Base-by-base conservation (phyloP, 164 flowering plant species). In the Cinnamomum chago region DNA sequence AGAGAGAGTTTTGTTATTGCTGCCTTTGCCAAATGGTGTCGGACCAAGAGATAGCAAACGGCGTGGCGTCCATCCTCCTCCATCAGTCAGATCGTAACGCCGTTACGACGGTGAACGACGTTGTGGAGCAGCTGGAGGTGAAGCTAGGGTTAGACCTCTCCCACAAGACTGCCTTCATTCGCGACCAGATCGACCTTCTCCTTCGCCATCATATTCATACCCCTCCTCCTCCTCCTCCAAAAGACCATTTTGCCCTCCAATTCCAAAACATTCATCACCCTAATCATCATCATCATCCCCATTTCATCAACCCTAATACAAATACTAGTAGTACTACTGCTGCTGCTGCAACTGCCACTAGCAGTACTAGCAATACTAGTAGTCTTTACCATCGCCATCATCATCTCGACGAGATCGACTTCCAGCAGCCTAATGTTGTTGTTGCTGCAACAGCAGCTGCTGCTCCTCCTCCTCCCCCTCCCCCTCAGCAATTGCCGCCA, bases 21-120 rank as follows among this genome's bases (percentile, higher is more conserved):
- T 30, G 4, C 33, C 33, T 30, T 25, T 58, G 62, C 25, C 5
- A 30, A 68, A 88, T 86, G 91, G 91, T 76, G 81, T 79, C 90
- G 71, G 97, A 92, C 84, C 90, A 88, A 75, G 88, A 89, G 35
- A 83, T 92, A 72, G 88, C 88, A 20, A 77, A 85, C 76, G 92
- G 83, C 0, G 81, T 90, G 58, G 89, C 83, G 73, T 67, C 85
- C 6, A 70, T 92, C 62, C 86, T 92, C 11, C 60, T 55, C 58
- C 89, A 90, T 30, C 88, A 84, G 50, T 75, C 86, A 0, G 86
- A 82, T 84, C 91, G 91, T 12, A 83, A 78, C 80, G 55, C 86
- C 24, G 70, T 84, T 35, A 79, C 83, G 20, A 55, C 71, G 50
- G 52, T 92, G 13, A 83, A 81, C 86, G 89, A 82, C 78, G 84